Percentiles rank a stretch among this genome's conserved stretches.
Evolutionary conservation across 441 rosid species (phyloP).

Genomic region (Erodium trifolium): DNA sequence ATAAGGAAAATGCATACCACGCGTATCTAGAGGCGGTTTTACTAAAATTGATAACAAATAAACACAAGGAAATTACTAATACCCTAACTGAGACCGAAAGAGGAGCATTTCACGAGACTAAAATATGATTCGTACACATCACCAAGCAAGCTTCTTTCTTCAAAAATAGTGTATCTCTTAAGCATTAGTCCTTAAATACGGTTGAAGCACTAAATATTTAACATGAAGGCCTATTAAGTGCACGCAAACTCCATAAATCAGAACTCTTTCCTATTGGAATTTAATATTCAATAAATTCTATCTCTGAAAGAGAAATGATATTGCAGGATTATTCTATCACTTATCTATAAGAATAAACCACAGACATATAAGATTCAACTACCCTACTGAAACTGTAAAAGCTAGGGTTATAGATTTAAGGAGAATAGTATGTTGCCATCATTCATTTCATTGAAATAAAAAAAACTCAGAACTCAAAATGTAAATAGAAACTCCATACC

Average conservation of each 20-base stretch:
- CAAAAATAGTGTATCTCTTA: background rate
- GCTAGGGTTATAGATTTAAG: constrained; percentile 1
- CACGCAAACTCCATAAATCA: background rate
- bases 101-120: constrained; percentile 3
- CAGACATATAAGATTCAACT: background rate
- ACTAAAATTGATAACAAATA: background rate
- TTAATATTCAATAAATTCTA: background rate
- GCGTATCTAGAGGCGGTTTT: constrained; percentile 2
- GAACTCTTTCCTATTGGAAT: no score
- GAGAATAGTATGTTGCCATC: background rate
- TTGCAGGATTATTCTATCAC: background rate
- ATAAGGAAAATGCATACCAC: background rate
- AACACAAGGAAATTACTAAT: background rate
- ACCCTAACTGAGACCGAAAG: background rate
- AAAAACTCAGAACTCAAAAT: constrained; percentile 3
- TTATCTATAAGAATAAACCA: background rate
- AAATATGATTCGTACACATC: background rate
- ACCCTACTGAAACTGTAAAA: constrained; percentile 6
- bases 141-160: constrained; percentile 3
- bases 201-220: constrained; percentile 1
- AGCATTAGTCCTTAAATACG: background rate
- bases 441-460: background rate
- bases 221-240: background rate
- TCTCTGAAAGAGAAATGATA: background rate
- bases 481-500: constrained; percentile 34